Base-by-base conservation (phyloP, 2,329 filamentous ascomycete species). In the Sarocladium kiliense region DNA sequence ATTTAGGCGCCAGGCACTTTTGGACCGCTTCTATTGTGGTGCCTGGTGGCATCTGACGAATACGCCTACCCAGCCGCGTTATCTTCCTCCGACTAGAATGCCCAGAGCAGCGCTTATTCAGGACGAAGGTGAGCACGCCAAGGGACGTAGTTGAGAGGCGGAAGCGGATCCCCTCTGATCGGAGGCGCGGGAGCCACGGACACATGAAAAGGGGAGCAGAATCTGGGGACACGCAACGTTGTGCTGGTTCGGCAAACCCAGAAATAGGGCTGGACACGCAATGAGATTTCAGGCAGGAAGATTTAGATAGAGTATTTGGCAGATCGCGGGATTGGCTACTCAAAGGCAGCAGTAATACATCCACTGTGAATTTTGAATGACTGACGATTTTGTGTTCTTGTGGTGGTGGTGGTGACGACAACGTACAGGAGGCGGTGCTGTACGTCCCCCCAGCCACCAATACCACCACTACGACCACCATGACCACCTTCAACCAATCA, bases 341-440 rank as follows among this genome's bases (percentile, higher is more conserved):
- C 36, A 18, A n/a, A 21, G 41, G 41, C 41, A 45, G 41, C 41
- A 49, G 44, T 27, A 6, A 12, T 4, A 11, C n/a, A 9, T 26
- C 25, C n/a, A 16, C 3, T 19, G 26, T 32, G 44, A 51, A 27
- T 34, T 21, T 36, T 34, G 27, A 5, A 5, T 16, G 16, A 49
- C 4, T n/a, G 41, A 26, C 18, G 44, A 49, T 51, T 51, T 51
- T 51, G 47, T 36, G 26, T 27, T 12, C 21, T 51, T n/a, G 26
- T 51, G 44, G 47, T 51, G 44, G 44, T 51, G 47, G 47, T 51
- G 47, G 47, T 51, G 47, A 36, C 47, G 44, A 49, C 44, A 49
- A 30, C 26, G 44, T 32, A 49, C 44, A 49, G 44, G 44, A 49
- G 44, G 44, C 44, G 26, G 44, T 49, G 44, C 44, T 30, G 26